Conservation (phyloP, 1,284 basidiomycete species). For the Tilletia horrida region DNA sequence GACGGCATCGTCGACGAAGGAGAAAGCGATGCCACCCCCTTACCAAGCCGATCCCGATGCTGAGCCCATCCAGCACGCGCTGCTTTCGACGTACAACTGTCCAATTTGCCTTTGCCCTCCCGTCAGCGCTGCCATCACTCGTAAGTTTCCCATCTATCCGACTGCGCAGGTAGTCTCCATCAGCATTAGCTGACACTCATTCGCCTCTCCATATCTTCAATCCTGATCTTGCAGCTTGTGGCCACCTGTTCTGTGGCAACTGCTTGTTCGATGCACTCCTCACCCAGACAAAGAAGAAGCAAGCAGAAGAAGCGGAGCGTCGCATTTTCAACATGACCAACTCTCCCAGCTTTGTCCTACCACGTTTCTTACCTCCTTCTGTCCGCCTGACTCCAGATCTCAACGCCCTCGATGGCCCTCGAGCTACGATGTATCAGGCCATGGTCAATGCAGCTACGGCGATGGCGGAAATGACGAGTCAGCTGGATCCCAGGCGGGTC, state of each 20-base stretch:
- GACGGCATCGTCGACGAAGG: not conserved
- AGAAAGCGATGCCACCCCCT: not conserved
- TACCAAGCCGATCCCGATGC: slow-evolving; percentile 9
- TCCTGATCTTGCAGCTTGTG: slow-evolving; percentile 40
- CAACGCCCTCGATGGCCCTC: not conserved
- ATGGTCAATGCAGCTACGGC: too few relatives aligned
- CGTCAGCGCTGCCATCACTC: not conserved
- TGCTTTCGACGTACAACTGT: slow-evolving; percentile 33
- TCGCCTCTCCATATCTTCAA: slow-evolving; percentile 23
- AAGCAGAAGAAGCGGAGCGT: slow-evolving; percentile 27
- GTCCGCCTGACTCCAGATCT: too few relatives aligned
- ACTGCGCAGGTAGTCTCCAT: slow-evolving; percentile 44
- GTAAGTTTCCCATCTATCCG: not conserved
- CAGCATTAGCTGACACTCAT: slow-evolving; percentile 27
- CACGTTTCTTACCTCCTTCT: not conserved
- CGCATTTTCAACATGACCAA: slow-evolving; percentile 6
- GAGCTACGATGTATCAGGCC: not conserved
- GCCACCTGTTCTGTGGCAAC: slow-evolving; percentile 48
- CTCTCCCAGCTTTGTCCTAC: not conserved
- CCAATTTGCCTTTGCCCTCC: slow-evolving; percentile 50
- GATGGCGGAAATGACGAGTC: too few relatives aligned
- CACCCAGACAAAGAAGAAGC: slow-evolving; percentile 33
- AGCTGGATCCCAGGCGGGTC: too few relatives aligned
- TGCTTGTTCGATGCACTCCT: slow-evolving; percentile 46
- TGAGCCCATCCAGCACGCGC: not conserved